Conservation (phyloP, 768 basidiomycete species). For the Leccinum arenicola region DNA sequence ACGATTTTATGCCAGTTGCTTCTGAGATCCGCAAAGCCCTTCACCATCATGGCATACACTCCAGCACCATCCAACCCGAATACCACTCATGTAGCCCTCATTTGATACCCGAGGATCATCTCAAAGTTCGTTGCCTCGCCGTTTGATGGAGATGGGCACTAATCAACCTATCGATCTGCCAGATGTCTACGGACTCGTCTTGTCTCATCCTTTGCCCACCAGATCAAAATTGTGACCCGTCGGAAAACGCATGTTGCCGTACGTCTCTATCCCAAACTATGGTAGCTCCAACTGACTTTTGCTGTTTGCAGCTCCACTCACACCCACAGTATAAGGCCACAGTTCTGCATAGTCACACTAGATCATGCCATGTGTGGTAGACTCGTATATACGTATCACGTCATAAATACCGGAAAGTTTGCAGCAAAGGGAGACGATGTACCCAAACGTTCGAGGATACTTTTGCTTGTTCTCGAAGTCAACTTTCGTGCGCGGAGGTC, state of each 20-base stretch:
- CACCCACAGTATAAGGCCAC: slow-evolving; percentile 40
- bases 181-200: slow-evolving; percentile 52
- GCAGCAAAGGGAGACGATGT: slow-evolving; percentile 64
- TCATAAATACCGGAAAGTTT: slow-evolving; percentile 67
- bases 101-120: slow-evolving; percentile 41
- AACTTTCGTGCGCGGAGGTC: slow-evolving; percentile 53
- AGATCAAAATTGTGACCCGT: slow-evolving; percentile 63
- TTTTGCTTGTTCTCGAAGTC: slow-evolving; percentile 46
- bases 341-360: slow-evolving; percentile 24
- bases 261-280: slow-evolving; percentile 32
- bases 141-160: not conserved
- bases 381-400: slow-evolving; percentile 12
- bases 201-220: slow-evolving; percentile 74
- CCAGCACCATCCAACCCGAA: slow-evolving; percentile 92
- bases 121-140: slow-evolving; percentile 41
- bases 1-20: slow-evolving; percentile 91
- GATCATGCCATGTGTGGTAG: slow-evolving; percentile 14
- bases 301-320: slow-evolving; percentile 42
- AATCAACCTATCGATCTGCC: slow-evolving; percentile 5
- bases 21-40: slow-evolving; percentile 79
- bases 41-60: slow-evolving; percentile 92
- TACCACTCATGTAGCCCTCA: slow-evolving; percentile 45
- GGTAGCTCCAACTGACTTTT: slow-evolving; percentile 2
- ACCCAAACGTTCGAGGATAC: slow-evolving; percentile 58
- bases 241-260: slow-evolving; percentile 80